Conservation (phyloP, 768 basidiomycete genomes). For the Leccinum imitatum region DNA sequence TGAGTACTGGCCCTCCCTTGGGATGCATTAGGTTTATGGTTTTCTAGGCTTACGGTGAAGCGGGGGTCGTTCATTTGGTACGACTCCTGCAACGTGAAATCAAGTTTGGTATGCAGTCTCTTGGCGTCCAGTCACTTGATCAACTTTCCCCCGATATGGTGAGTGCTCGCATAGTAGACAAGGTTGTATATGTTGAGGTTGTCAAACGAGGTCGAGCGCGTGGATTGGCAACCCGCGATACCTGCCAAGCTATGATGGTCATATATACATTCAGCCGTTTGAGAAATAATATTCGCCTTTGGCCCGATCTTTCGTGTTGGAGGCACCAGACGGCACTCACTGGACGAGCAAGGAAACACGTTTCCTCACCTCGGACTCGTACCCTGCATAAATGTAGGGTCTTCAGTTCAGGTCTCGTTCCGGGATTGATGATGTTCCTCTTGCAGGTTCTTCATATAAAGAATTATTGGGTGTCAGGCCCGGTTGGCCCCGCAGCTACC, state of each 20-base stretch:
- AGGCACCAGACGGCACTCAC: constrained; percentile 4
- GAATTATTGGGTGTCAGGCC: constrained; percentile 26
- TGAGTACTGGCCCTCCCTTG: constrained; percentile 32
- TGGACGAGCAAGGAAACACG: constrained; percentile 26
- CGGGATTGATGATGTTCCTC: neutral
- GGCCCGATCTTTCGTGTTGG: no score
- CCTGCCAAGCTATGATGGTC: constrained; percentile 20
- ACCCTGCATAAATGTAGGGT: constrained; percentile 17
- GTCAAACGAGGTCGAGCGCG: constrained; percentile 52
- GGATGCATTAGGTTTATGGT: constrained; percentile 5
- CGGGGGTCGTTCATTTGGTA: constrained; percentile 66
- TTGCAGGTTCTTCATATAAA: constrained; percentile 29
- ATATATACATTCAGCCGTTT: neutral
- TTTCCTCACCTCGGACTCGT: constrained; percentile 11
- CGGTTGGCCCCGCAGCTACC: constrained; percentile 15
- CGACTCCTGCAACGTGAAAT: constrained; percentile 79
- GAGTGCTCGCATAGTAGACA: constrained; percentile 17
- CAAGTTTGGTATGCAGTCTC: constrained; percentile 66
- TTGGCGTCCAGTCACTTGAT: constrained; percentile 64
- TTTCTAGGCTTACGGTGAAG: constrained; percentile 68
- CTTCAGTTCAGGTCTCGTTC: neutral
- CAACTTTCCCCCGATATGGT: constrained; percentile 79
- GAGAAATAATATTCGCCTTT: no score
- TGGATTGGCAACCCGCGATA: constrained; percentile 58
- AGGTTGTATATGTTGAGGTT: constrained; percentile 3